phyloP scores from a whole-genome alignment of 768 basidiomycete genomes.

The Sporobolomyces phaffii region DNA sequence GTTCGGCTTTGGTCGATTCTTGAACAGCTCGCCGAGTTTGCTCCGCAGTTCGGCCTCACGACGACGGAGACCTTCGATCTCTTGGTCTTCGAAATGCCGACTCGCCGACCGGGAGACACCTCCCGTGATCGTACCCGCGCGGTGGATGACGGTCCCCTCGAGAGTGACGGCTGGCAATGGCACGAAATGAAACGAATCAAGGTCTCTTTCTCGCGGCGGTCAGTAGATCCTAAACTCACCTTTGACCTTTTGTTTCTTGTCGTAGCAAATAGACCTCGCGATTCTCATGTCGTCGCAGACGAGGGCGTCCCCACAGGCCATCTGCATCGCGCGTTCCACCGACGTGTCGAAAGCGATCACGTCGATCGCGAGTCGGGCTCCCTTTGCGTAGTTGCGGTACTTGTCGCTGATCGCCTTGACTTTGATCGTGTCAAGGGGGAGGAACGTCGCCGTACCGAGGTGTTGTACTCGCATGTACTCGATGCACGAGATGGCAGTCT shows the following conservation, averaged over 20 bases:
- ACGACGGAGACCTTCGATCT: constrained; percentile 66
- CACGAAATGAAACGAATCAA: no score
- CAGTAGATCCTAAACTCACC: no score
- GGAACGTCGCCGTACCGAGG: constrained; percentile 91
- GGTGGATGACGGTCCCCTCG: constrained; percentile 94
- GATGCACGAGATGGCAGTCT: constrained; percentile 94
- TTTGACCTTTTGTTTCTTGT: constrained; percentile 93
- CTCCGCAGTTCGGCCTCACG: constrained; percentile 64
- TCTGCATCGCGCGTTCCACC: constrained; percentile 90
- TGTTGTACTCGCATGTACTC: constrained; percentile 97
- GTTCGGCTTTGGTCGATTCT: constrained; percentile 74
- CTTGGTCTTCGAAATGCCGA: constrained; percentile 80
- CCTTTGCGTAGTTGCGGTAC: constrained; percentile 83
- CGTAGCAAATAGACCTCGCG: constrained; percentile 82
- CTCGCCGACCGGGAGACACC: constrained; percentile 53
- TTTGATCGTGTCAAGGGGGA: constrained; percentile 96
- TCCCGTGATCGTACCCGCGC: constrained; percentile 94
- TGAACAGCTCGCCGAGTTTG: constrained; percentile 74
- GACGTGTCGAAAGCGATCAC: constrained; percentile 73
- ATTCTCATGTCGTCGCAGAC: constrained; percentile 95
- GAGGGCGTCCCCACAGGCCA: constrained; percentile 88
- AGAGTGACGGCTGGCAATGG: constrained; percentile 68
- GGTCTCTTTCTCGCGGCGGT: no score
- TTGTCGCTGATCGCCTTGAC: constrained; percentile 90
- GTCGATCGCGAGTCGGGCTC: constrained; percentile 76